Conservation (phyloP, 768 basidiomycete genomes). For the Mycena amicta region DNA sequence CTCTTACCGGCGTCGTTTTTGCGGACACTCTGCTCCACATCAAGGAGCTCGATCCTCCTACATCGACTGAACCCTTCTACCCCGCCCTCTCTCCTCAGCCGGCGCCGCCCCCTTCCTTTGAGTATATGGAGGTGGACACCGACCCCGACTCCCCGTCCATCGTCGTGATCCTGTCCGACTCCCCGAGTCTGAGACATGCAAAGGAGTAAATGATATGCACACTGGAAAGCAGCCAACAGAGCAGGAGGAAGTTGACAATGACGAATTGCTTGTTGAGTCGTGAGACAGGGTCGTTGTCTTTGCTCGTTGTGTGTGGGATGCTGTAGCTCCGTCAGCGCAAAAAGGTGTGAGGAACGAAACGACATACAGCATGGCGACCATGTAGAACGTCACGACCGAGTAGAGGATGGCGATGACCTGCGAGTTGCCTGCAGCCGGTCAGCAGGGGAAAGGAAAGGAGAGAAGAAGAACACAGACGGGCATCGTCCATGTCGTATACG, state of each 20-base stretch:
- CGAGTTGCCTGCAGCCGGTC: slow-evolving; percentile 8
- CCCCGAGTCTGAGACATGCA: background rate
- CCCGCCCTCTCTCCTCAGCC: too few species aligned
- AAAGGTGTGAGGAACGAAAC: background rate
- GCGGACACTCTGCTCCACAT: too few species aligned
- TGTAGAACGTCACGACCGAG: slow-evolving; percentile 12
- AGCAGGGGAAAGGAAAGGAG: background rate
- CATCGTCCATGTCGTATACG: slow-evolving; percentile 18
- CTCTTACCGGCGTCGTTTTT: too few species aligned
- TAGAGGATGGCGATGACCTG: slow-evolving; percentile 19
- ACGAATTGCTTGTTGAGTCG: slow-evolving; percentile 19
- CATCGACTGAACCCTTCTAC: too few species aligned
- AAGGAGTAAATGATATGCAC: background rate
- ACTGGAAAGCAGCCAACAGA: slow-evolving; percentile 18
- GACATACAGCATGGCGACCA: slow-evolving; percentile 15
- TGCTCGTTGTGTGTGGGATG: slow-evolving; percentile 8
- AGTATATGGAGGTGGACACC: too few species aligned
- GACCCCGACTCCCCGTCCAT: too few species aligned
- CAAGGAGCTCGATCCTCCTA: too few species aligned
- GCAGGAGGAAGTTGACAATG: slow-evolving; percentile 15
- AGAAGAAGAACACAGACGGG: background rate
- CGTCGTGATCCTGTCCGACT: too few species aligned
- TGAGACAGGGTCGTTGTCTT: slow-evolving; percentile 11
- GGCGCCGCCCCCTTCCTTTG: too few species aligned
- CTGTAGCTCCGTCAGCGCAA: background rate